Evolutionary conservation across 1,284 basidiomycete genomes (phyloP), one percentile per base, ranked within the genome.

Genomic region (Boletellus deceptivus): DNA sequence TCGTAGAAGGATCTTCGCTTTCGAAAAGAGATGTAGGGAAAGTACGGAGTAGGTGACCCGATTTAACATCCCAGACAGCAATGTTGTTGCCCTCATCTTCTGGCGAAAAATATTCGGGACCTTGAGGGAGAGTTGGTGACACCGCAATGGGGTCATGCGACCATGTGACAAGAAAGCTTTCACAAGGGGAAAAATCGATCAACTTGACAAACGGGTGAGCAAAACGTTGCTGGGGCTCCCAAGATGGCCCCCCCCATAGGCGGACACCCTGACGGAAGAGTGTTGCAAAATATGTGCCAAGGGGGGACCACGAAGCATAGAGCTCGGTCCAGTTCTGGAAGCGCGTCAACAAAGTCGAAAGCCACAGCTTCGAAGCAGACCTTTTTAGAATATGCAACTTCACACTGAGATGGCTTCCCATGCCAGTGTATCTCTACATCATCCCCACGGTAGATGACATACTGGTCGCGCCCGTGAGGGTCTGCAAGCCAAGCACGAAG

Each of bases 31-130:
- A 69, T n/a, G 83, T 80, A 18, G 93, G 87, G 75, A 99, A 99
- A 3, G 96, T 96, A 52, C 97, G 91, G 48, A 99, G 82, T 29
- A 98, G 82, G 60, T 91, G 82, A 31, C 92, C 93, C 16, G 95
- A 90, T 72, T 93, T 93, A 74, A 97, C 86, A 63, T 99, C 95
- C 97, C 97, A 99, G 24, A 99, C 85, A 51, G 96, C 97, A 58
- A 98, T 84, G 64, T 95, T 91, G 74, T 98, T 95, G 36, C 96
- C 97, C 73, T 98, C 94, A 70, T 99, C 97, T 59, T 94, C 93
- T 10, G 89, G 84, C 42, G 92, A 91, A 73, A 96, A 93, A 64
- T 85, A 91, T 63, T 91, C 88, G 48, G 92, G 83, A 29, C 90
- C 89, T 72, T 91, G 86, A 51, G 82, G 75, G 39, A 89, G 86